Conservation (phyloP, 768 basidiomycete genomes). For the Clitopilus hobsonii region DNA sequence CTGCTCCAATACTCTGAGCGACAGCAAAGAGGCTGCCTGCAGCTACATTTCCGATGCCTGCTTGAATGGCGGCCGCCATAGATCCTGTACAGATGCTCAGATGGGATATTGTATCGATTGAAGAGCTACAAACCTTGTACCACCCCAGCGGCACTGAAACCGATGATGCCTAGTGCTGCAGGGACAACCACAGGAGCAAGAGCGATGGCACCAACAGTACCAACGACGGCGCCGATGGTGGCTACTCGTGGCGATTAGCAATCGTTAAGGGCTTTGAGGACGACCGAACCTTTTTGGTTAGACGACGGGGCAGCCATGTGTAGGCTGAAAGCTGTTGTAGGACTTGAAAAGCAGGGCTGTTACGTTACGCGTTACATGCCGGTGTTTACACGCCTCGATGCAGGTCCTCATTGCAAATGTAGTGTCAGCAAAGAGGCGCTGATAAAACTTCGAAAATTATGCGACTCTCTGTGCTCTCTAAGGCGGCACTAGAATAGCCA, state of each 20-base stretch:
- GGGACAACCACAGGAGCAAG: not conserved
- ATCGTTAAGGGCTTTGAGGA: not conserved
- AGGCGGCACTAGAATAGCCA: no score
- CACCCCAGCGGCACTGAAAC: not conserved
- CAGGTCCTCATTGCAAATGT: no score
- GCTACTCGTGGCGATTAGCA: not conserved
- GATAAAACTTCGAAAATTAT: no score
- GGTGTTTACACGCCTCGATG: no score
- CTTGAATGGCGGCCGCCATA: not conserved
- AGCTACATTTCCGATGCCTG: not conserved
- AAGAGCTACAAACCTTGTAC: not conserved
- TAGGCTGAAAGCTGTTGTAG: not conserved
- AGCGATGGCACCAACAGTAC: not conserved
- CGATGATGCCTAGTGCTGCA: not conserved
- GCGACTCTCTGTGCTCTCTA: no score
- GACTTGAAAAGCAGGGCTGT: no score
- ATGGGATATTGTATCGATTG: not conserved
- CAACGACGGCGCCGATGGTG: not conserved
- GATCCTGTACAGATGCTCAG: not conserved
- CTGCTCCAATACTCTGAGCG: not conserved
- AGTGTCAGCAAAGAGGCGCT: no score
- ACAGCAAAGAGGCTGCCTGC: not conserved
- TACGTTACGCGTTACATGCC: no score
- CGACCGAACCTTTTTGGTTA: not conserved
- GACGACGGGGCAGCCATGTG: not conserved